Base-by-base conservation (phyloP, 2,329 filamentous ascomycete genomes). In the Ilyonectria robusta region DNA sequence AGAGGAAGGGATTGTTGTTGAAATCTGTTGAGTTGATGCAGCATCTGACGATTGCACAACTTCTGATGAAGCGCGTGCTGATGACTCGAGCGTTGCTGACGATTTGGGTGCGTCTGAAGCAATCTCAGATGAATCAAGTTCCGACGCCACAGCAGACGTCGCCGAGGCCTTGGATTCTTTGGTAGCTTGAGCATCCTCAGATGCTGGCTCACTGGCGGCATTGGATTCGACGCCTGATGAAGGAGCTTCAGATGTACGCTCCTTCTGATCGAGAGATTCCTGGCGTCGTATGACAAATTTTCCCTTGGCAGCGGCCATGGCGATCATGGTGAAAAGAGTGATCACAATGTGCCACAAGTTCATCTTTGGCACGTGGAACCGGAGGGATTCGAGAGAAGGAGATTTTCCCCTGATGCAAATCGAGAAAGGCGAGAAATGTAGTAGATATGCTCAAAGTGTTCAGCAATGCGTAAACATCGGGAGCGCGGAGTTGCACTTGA, bases 261-360 rank as follows among this genome's bases (percentile, higher is more conserved):
- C 50, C 21, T 56, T 40, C 44, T 29, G 17, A 1, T 31, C 19
- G 2, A 19, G 19, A 8, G 29, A n/a, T 13, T 60, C 62, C 3
- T 56, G 42, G 26, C 51, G 57, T 37, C 48, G 54, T 7, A 66
- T n/a, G 7, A 42, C 11, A 21, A 46, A 33, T 2, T 44, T 59
- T 23, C 54, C 46, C 46, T 66, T 44, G 11, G 51, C 26, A 9
- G 11, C 19, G 26, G 51, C 44, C 8, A 29, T 47, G 31, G 37
- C 19, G 53, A 44, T 23, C 37, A 66, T 37, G 9, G 53, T 23
- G 23, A 56, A 37, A 21, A 64, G 29, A 5, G 21, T n/a, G 19
- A 21, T 29, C 6, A 48, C 47, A 13, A 64, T 21, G 21, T n/a
- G 21, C 19, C 53, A 23, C 6, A 53, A 19, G 13, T 40, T 29